A percentile compares a stretch with the other conserved stretches of the same genome.
Conservation (phyloP, 805 yeast species). For the Wickerhamomyces strasburgensis region DNA sequence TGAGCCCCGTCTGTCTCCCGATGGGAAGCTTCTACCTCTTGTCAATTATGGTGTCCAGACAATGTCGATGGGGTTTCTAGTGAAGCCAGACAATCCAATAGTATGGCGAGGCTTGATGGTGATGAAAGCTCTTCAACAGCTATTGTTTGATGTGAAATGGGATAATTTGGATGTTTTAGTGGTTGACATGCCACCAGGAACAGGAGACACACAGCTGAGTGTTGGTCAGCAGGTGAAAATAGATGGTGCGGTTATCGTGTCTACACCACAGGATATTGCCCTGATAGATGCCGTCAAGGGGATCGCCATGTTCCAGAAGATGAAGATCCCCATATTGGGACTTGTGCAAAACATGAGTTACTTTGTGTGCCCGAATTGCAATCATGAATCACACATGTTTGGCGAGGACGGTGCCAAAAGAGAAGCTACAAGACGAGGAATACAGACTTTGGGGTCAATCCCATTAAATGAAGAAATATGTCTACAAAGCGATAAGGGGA, state of each 20-base stretch:
- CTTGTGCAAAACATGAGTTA: constrained; percentile 81
- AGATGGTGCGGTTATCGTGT: constrained; percentile 76
- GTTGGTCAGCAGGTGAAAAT: constrained; percentile 73
- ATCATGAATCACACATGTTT: constrained; percentile 68
- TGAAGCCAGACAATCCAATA: constrained; percentile 60
- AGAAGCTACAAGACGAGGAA: constrained; percentile 42
- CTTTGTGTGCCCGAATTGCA: constrained; percentile 70
- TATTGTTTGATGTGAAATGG: constrained; percentile 83
- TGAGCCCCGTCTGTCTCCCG: constrained; percentile 53
- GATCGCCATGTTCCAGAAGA: constrained; percentile 69
- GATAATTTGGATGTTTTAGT: constrained; percentile 58
- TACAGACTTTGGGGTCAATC: constrained; percentile 57
- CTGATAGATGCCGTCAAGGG: constrained; percentile 77
- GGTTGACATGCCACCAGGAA: constrained; percentile 87
- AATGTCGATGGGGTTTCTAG: constrained; percentile 87
- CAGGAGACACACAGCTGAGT: constrained; percentile 83
- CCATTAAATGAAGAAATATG: constrained; percentile 65
- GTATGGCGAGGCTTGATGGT: constrained; percentile 89
- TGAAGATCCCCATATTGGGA: constrained; percentile 68
- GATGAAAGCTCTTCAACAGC: constrained; percentile 80
- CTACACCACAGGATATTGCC: constrained; percentile 86
- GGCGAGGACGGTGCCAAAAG: constrained; percentile 53
- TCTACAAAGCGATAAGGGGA: constrained; percentile 55
- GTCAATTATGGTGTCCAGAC: constrained; percentile 71
- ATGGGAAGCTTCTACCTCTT: constrained; percentile 60